These are phyloP conservation scores for Penicillium silybi DNA, from an alignment of 495 filamentous ascomycete genomes.

Conservation along the genomic window DNA sequence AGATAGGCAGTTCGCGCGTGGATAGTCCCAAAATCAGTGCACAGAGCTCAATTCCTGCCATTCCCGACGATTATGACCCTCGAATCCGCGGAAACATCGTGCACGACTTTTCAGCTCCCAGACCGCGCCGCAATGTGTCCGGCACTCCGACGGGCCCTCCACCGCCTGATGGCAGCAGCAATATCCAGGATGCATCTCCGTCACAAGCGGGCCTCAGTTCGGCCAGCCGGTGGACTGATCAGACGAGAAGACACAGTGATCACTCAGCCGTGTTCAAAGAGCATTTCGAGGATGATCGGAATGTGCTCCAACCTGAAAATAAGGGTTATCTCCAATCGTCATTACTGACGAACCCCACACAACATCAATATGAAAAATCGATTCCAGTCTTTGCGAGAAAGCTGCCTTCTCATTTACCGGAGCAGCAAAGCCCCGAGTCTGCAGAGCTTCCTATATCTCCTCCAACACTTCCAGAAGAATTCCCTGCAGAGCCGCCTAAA, in stretches of 20 bases:
- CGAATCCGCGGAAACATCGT: slow-evolving; percentile 79
- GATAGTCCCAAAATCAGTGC: slow-evolving; percentile 48
- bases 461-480: neutral
- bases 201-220: slow-evolving; percentile 4
- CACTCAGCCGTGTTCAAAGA: slow-evolving; percentile 65
- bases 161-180: slow-evolving; percentile 4
- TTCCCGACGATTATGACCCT: slow-evolving; percentile 75
- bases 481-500: slow-evolving; percentile 1
- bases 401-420: slow-evolving; percentile 40
- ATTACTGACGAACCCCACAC: slow-evolving; percentile 35
- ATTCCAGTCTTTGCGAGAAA: slow-evolving; percentile 51
- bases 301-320: slow-evolving; percentile 46
- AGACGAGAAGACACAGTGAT: slow-evolving; percentile 35
- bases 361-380: slow-evolving; percentile 32
- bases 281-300: slow-evolving; percentile 61
- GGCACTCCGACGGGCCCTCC: slow-evolving; percentile 24
- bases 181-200: slow-evolving; percentile 13
- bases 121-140: slow-evolving; percentile 55
- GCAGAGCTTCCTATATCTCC: slow-evolving; percentile 4
- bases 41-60: slow-evolving; percentile 50
- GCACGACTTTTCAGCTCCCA: slow-evolving; percentile 87
- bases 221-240: slow-evolving; percentile 22
- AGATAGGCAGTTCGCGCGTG: slow-evolving; percentile 36
- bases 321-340: slow-evolving; percentile 46
- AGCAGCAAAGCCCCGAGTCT: slow-evolving; percentile 16